Conservation (phyloP, 495 filamentous ascomycete species). For the Talaromyces ruber region DNA sequence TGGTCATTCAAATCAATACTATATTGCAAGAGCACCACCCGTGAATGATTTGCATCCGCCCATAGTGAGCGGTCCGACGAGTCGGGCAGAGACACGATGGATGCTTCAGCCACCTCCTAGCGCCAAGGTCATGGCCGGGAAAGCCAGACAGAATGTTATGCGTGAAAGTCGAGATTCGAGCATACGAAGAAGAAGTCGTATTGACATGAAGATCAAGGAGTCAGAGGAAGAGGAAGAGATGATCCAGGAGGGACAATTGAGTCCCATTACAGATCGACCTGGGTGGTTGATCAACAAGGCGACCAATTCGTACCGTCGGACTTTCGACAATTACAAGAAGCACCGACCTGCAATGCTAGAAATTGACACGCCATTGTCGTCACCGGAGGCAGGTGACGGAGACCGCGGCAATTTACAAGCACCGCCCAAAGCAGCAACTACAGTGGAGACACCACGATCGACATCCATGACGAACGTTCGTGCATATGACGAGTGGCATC, state of each 20-base stretch:
- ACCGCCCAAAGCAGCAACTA: not conserved
- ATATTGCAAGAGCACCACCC: constrained; percentile 60
- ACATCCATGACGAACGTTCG: constrained; percentile 3
- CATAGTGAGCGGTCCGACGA: constrained; percentile 66
- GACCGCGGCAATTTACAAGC: not conserved
- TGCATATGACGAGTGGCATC: constrained; percentile 15
- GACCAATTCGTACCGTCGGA: not conserved
- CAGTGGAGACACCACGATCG: constrained; percentile 10
- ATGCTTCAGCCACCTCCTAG: constrained; percentile 85
- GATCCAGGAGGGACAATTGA: constrained; percentile 2
- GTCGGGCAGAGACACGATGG: constrained; percentile 66
- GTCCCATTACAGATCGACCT: not conserved
- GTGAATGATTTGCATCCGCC: constrained; percentile 84
- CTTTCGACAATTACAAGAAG: constrained; percentile 1
- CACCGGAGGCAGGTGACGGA: not conserved
- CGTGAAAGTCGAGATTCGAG: constrained; percentile 4
- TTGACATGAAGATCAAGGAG: constrained; percentile 4
- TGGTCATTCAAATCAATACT: constrained; percentile 46
- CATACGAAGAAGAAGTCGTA: not conserved
- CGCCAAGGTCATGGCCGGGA: constrained; percentile 81
- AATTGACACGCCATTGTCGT: not conserved
- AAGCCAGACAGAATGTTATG: constrained; percentile 41
- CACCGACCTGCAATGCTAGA: not conserved
- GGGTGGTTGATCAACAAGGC: not conserved
- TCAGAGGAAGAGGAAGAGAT: not conserved